Conservation (phyloP, 306 rosid genomes). For the Psophocarpus tetragonolobus region DNA sequence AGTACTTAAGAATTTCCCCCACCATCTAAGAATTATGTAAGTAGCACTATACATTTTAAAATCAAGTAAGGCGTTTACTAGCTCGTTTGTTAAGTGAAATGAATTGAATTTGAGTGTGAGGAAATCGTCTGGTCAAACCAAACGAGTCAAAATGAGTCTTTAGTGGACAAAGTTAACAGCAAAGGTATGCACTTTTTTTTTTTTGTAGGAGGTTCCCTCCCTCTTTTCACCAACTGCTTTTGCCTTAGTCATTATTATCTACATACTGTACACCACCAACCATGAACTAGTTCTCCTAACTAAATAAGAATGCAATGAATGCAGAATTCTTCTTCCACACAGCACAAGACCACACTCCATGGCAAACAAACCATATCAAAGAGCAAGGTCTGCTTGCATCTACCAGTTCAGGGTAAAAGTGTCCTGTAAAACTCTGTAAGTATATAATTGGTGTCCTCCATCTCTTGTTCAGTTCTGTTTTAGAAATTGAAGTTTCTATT, state of each 20-base stretch:
- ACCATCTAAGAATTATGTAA: background rate
- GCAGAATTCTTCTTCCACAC: conserved; percentile 6
- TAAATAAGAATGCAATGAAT: conserved; percentile 12
- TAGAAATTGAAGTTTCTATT: background rate
- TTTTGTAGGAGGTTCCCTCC: conserved; percentile 74
- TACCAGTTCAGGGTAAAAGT: conserved; percentile 13
- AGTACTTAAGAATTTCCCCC: background rate
- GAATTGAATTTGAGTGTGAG: background rate
- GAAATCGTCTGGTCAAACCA: conserved; percentile 21
- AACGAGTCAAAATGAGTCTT: conserved; percentile 1
- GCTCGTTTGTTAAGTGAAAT: background rate
- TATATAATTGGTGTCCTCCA: conserved; percentile 2
- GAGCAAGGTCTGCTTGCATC: conserved; percentile 4
- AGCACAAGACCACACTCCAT: background rate
- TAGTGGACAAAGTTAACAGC: conserved; percentile 45
- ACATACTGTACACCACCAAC: conserved; percentile 37
- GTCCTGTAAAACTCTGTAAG: conserved; percentile 27
- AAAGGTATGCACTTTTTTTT: conserved; percentile 65
- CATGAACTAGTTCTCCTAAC: background rate
- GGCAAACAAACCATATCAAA: background rate
- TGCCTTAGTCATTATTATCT: conserved; percentile 51
- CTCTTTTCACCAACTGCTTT: conserved; percentile 52
- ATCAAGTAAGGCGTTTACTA: background rate
- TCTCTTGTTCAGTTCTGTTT: conserved; percentile 2
- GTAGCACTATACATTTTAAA: background rate